A percentile compares a stretch with the other conserved stretches of the same genome.
Evolutionary conservation across 2,329 filamentous ascomycete species (phyloP).

Genomic region (Tolypocladium ophioglossoides): DNA sequence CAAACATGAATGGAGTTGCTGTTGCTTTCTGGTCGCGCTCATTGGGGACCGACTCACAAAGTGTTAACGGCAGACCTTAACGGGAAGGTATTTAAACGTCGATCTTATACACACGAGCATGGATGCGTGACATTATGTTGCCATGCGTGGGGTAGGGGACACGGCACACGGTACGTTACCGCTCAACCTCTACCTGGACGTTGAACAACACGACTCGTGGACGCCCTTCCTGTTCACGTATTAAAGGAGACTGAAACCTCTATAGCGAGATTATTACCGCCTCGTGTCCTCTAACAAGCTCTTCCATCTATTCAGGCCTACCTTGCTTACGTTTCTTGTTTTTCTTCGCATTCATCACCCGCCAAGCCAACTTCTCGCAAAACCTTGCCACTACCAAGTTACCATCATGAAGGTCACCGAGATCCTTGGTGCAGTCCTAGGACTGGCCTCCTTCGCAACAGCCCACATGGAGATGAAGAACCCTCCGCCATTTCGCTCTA

Average conservation of each 20-base stretch:
- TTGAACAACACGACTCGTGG: background rate
- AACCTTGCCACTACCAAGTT: background rate
- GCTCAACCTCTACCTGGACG: background rate
- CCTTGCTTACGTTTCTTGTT: background rate
- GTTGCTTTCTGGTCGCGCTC: background rate
- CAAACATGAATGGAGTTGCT: background rate
- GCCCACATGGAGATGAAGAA: slow-evolving; percentile 47
- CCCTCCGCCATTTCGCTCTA: slow-evolving; percentile 42
- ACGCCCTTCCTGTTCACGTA: background rate
- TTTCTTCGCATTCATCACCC: background rate
- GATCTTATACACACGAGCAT: background rate
- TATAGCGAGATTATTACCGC: background rate
- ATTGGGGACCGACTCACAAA: background rate
- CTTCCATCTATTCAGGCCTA: background rate
- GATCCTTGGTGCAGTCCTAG: slow-evolving; percentile 20
- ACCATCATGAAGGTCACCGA: background rate
- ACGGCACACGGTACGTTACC: background rate
- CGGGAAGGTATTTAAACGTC: background rate
- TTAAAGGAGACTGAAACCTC: background rate
- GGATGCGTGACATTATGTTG: background rate
- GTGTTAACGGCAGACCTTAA: background rate
- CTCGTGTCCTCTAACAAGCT: too few relatives aligned
- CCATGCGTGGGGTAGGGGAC: background rate
- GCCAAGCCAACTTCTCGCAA: background rate
- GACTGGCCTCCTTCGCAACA: slow-evolving; percentile 30